These are phyloP conservation scores for Wickerhamiella siamensis DNA, from an alignment of 805 yeast species.

Conservation along the genomic window DNA sequence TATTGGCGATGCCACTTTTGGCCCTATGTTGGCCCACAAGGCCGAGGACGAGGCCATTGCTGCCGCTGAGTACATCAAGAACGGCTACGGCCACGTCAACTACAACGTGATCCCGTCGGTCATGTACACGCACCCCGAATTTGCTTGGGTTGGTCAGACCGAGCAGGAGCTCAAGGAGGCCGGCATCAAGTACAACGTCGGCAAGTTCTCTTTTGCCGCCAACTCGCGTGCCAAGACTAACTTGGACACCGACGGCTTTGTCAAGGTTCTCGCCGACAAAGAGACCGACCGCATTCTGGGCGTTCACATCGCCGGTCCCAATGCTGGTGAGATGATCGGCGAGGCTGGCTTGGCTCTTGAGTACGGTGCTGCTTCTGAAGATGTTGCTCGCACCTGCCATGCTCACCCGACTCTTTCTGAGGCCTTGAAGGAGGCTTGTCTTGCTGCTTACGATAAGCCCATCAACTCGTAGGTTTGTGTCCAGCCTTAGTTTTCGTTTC, in stretches of 20 bases:
- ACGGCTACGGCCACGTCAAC: conserved; percentile 95
- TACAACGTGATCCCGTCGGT: conserved; percentile 96
- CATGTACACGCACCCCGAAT: conserved; percentile 99
- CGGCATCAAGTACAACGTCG: conserved; percentile 81
- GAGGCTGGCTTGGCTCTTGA: conserved; percentile 96
- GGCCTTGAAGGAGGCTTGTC: conserved; percentile 96
- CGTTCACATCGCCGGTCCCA: conserved; percentile 93
- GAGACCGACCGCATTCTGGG: conserved; percentile 95
- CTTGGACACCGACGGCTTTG: conserved; percentile 93
- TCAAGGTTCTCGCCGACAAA: conserved; percentile 88
- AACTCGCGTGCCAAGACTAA: conserved; percentile 99
- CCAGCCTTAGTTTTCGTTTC: background rate
- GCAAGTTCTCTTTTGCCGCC: conserved; percentile 97
- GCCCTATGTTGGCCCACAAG: conserved; percentile 99
- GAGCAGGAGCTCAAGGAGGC: conserved; percentile 90
- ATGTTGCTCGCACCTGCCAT: conserved; percentile 92
- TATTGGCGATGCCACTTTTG: conserved; percentile 96
- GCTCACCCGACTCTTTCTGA: conserved; percentile 98
- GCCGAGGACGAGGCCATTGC: conserved; percentile 99
- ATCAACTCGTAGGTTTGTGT: conserved; percentile 53
- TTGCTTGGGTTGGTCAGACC: conserved; percentile 97
- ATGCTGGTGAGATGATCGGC: conserved; percentile 99
- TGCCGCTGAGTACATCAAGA: conserved; percentile 86
- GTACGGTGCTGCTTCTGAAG: conserved; percentile 98
- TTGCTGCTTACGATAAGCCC: conserved; percentile 83